Evolutionary conservation across 2,329 filamentous ascomycete species (phyloP), one percentile per base, ranked within the genome.

Genomic region (Claviceps quebecensis): DNA sequence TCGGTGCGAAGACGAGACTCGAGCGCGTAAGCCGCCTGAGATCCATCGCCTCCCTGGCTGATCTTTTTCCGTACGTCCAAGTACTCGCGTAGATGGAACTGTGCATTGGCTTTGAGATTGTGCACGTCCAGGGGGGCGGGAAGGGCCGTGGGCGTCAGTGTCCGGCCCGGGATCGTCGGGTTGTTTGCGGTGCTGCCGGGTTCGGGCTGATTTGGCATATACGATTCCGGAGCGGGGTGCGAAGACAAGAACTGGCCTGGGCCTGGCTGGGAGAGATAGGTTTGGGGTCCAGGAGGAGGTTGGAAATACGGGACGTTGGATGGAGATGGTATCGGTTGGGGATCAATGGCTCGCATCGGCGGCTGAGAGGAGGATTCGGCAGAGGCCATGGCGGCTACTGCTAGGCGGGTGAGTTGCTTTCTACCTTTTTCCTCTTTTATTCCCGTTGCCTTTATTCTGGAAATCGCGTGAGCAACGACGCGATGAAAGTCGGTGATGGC

Each of bases 1-100:
- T 76, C 73, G 5, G 58, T 56, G 6, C 69, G 65, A 45, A 77
- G 60, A 29, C 69, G 70, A 3, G 67, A 63, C 45, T 75, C 70
- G 37, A 72, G 60, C n/a, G 67, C 65, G 17, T 66, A 55, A 38
- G 56, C 63, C 56, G 58, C 64, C 52, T 60, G 61, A 58, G 54
- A 58, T 26, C 19, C 48, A 37, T 57, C 63, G 41, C 59, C 63
- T 45, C 54, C 55, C 45, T 57, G 57, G 49, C 55, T 60, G 48
- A 63, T 56, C 57, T 63, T 63, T 17, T 58, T 59, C 56, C 64
- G 63, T 16, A 69, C 54, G 3, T 58, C 59, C 19, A 68, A 52
- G 47, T 66, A 67, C 56, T 70, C 67, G 37, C 61, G 61, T 48
- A 72, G 52, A 4, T 63, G 61, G 51, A 63, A 64, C 47, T 67